Evolutionary conservation across 78 protist species (phyloP), one percentile per base, ranked within the genome.

Genomic region (Dictyostelium firmibasis): DNA sequence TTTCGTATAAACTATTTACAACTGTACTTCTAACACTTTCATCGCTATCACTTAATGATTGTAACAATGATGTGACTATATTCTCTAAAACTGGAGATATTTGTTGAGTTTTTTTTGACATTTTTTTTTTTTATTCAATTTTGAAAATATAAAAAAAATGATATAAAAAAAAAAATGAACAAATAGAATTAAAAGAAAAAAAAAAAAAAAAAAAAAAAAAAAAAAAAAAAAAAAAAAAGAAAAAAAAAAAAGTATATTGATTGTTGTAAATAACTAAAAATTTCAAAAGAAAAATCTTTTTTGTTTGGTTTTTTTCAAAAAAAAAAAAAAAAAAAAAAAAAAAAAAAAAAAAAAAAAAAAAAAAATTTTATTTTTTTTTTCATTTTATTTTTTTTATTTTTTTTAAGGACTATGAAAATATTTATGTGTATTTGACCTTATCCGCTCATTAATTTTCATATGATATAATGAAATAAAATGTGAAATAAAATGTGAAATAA

Each of bases 61-160:
- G 84, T 33, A 89, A 44, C 33, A 89, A 47, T 81, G 94, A 60
- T 64, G 81, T 81, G 25, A 89, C 86, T 44, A 89, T 89, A 50
- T 81, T 89, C 11, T 89, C 94, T 11, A 89, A 64, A 10, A 89
- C 94, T 64, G 85, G 87, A 33, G 94, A 44, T 4, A 70, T 70
- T 31, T 25, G 35, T 70, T n/a, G 76, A 25, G 11, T 8, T 57
- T 33, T 81, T 33, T 29, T 81, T 57, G 86, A 81, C 86, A 81
- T 81, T 31, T 81, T 79, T 64, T n/a, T n/a, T n/a, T 3, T 3
- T 62, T 62, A 62, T n/a, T n/a, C n/a, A n/a, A n/a, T n/a, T n/a
- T n/a, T n/a, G n/a, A n/a, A n/a, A n/a, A n/a, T n/a, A n/a, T n/a
- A n/a, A n/a, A n/a, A n/a, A n/a, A n/a, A n/a, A 62, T 16, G n/a